Conservation (phyloP, 139 green algal species). For the Yamagishiella unicocca region DNA sequence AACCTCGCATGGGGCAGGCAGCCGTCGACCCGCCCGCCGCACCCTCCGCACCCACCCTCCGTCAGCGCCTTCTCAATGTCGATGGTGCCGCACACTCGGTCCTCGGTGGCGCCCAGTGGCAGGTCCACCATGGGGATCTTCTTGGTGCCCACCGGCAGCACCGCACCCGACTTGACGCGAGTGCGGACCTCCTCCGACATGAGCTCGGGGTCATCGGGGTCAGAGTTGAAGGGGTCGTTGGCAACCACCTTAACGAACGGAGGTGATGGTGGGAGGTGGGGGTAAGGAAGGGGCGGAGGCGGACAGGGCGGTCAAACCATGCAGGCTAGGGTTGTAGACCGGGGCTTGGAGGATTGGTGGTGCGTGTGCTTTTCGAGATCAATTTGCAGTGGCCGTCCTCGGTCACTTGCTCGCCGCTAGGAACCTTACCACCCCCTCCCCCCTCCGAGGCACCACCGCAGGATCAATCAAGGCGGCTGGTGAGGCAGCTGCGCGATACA, state of each 20-base stretch:
- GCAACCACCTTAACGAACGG: conserved; percentile 78
- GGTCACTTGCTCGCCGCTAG: no score
- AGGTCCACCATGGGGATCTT: conserved; percentile 93
- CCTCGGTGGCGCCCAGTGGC: conserved; percentile 90
- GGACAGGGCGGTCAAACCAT: background rate
- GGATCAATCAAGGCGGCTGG: no score
- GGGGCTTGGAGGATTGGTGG: background rate
- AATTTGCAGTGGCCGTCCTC: no score
- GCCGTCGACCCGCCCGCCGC: background rate
- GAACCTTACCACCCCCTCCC: no score
- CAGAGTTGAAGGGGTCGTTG: conserved; percentile 93
- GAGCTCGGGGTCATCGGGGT: conserved; percentile 83
- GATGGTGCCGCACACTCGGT: conserved; percentile 95
- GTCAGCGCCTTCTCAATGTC: conserved; percentile 94
- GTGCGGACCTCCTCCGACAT: conserved; percentile 81
- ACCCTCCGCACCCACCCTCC: conserved; percentile 71
- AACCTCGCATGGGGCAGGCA: no score
- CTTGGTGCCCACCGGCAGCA: conserved; percentile 66
- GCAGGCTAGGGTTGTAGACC: background rate
- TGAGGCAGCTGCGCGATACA: no score
- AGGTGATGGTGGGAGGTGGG: background rate
- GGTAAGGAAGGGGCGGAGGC: background rate
- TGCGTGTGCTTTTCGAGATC: background rate
- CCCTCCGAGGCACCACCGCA: no score
- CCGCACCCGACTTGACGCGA: conserved; percentile 68